phyloP scores from a whole-genome alignment of 257 asterid genomes.

The Nicotiana tomentosiformis region DNA sequence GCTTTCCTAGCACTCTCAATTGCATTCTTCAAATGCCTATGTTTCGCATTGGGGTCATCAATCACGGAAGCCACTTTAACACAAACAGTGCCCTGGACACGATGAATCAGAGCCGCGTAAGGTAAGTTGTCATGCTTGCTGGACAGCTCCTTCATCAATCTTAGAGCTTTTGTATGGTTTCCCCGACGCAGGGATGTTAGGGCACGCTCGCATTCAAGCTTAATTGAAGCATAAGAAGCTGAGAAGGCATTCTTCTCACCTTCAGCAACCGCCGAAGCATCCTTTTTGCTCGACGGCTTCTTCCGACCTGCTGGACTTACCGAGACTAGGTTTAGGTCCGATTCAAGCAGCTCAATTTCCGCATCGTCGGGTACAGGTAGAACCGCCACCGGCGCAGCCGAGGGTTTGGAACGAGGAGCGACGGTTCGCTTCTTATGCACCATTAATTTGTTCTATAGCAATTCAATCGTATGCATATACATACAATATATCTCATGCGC shows the following conservation, averaged over 20 bases:
- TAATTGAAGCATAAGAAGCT: conserved; percentile 30
- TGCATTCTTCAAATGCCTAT: conserved; percentile 61
- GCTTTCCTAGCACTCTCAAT: conserved; percentile 71
- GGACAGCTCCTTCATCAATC: conserved; percentile 69
- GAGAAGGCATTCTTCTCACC: conserved; percentile 11
- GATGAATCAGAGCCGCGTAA: conserved; percentile 50
- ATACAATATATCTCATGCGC: background rate
- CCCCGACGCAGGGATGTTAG: conserved; percentile 60
- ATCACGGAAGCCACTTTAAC: conserved; percentile 53
- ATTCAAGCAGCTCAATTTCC: background rate
- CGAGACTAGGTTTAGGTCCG: background rate
- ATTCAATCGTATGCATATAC: conserved; percentile 20
- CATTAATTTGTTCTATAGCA: conserved; percentile 20
- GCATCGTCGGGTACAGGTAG: background rate
- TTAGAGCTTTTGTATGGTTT: conserved; percentile 63
- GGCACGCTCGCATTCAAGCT: conserved; percentile 65
- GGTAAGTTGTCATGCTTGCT: conserved; percentile 51
- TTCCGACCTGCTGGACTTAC: background rate
- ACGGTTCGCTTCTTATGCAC: conserved; percentile 47
- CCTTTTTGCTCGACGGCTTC: background rate
- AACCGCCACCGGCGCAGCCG: conserved; percentile 18
- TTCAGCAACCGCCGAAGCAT: background rate
- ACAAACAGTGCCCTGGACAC: conserved; percentile 69
- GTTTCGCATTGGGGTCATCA: conserved; percentile 56
- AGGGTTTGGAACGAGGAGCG: conserved; percentile 40